These are phyloP conservation scores for Zygosaccharomyces pseudobailii DNA, from an alignment of 1,139 yeast genomes.

Conservation along the genomic window DNA sequence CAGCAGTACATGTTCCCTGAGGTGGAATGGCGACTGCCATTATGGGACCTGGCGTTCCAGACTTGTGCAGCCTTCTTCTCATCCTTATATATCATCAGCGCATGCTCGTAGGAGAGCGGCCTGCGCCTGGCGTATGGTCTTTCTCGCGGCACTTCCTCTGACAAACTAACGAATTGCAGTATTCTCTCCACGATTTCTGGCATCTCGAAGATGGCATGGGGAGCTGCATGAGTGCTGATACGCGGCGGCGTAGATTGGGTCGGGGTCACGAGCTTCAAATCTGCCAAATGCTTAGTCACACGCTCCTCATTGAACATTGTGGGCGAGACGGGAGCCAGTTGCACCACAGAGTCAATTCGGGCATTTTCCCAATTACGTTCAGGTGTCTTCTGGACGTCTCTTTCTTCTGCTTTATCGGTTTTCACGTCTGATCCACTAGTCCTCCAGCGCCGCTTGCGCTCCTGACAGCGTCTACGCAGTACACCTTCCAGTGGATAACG, in stretches of 20 bases:
- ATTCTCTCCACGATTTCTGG: conserved; percentile 74
- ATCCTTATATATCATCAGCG: conserved; percentile 53
- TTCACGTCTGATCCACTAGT: background rate
- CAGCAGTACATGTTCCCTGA: conserved; percentile 42
- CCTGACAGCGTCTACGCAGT: conserved; percentile 3
- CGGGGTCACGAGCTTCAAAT: conserved; percentile 4
- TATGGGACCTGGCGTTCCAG: conserved; percentile 38
- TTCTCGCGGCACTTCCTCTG: conserved; percentile 54
- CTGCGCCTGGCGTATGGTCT: conserved; percentile 54
- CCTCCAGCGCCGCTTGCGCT: conserved; percentile 3
- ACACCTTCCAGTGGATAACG: conserved; percentile 6
- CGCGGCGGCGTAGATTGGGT: background rate
- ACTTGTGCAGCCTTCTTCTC: conserved; percentile 46
- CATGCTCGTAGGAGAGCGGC: conserved; percentile 65
- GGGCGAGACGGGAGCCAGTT: conserved; percentile 8
- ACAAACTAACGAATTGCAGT: conserved; percentile 51
- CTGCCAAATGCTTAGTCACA: conserved; percentile 12
- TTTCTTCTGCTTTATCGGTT: background rate
- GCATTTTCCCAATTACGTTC: conserved; percentile 3
- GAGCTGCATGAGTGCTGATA: background rate
- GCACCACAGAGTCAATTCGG: conserved; percentile 6
- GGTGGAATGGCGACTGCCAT: conserved; percentile 3
- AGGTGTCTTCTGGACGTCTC: conserved; percentile 1
- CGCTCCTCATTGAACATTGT: conserved; percentile 2
- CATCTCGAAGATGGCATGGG: conserved; percentile 55